Base-by-base conservation (phyloP, 495 filamentous ascomycete genomes). In the Penicillium simplicissimum region DNA sequence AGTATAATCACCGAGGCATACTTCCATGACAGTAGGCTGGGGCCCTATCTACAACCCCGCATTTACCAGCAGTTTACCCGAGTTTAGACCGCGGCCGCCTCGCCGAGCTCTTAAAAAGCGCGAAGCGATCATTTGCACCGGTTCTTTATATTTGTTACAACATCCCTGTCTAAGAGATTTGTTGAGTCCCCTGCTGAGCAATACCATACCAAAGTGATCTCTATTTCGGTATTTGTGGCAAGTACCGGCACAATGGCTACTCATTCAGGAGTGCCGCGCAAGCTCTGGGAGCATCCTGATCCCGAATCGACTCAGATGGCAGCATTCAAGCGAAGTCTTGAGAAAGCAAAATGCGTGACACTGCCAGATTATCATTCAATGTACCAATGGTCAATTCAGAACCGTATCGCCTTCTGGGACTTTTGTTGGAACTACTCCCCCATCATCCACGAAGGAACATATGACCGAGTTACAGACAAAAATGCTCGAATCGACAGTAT, bases 391-490 rank as follows among this genome's bases (percentile, higher is more conserved):
- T 66, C 64, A 11, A 54, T 62, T 25, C 6, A 57, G 8, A 62
- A 66, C 28, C 51, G 59, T 2, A 31, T 60, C 0, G 45, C 25
- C 1, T 66, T 66, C 59, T 66, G 64, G 64, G 60, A 53, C 3
- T 62, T 59, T n/a, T 62, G 59, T 19, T 66, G 64, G 64, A 60
- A 62, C n/a, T 66, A 62, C 40, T 62, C 57, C 56, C 52, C 38
- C 2, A 62, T 66, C 15, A 57, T 62, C 36, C 64, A 66, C 19
- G 59, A 62, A 17, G 64, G 59, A 4, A 33, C 51, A 15, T 66
- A 62, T 25, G 31, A 60, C 6, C 56, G 37, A 19, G 40, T 66
- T 23, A 37, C 59, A 0, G 64, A 66, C 37, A 56, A 66, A 40
- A 45, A 37, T 2, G 64, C 59, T 23, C 64, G 64, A 21, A 66